Base-by-base conservation (phyloP, 2,329 filamentous ascomycete species). In the Cytospora paraplurivora region DNA sequence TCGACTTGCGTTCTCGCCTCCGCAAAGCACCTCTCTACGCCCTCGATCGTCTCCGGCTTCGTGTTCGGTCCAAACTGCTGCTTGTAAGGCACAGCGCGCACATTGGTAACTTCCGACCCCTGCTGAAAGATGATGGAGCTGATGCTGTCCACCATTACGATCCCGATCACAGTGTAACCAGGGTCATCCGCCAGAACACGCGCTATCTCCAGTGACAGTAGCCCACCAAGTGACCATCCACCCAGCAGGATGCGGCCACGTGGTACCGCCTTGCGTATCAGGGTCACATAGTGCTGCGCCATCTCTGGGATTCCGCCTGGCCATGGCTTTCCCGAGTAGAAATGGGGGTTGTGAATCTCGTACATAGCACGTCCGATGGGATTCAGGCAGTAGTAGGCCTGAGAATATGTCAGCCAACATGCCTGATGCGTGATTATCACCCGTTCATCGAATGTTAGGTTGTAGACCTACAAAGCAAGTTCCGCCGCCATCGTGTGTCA, bases 401-500 rank as follows among this genome's bases (percentile, higher is more conserved):
- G 44, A 21, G 44, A 19, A 10, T 19, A 47, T 10, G 44, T 47
- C n/a, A 47, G 44, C 12, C n/a, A 21, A 47, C 67, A 32, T 11
- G 27, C 10, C 17, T 6, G 19, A 1, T 12, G 19, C 7, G n/a
- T 55, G 27, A 35, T 52, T 13, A 7, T 7, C n/a, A 27, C 32
- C 7, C 13, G 3, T 12, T 19, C n/a, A 13, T 8, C 33, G n/a
- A 11, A 5, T 7, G 6, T 4, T 15, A 11, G 19, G 37, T 19
- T 50, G 32, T 53, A 11, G 53, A 55, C 59, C 27, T 12, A 78
- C 79, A 69, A 84, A 86, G 2, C 79, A 81, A 1, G 85, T 87
- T 69, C 85, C 85, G 67, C 85, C 84, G 67, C 85, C 85, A 66
- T 88, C 85, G 72, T 88, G 85, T 47, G 87, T 75, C 51, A 88